phyloP scores from a whole-genome alignment of 768 basidiomycete species.

The Phlebiopsis gigantea region DNA sequence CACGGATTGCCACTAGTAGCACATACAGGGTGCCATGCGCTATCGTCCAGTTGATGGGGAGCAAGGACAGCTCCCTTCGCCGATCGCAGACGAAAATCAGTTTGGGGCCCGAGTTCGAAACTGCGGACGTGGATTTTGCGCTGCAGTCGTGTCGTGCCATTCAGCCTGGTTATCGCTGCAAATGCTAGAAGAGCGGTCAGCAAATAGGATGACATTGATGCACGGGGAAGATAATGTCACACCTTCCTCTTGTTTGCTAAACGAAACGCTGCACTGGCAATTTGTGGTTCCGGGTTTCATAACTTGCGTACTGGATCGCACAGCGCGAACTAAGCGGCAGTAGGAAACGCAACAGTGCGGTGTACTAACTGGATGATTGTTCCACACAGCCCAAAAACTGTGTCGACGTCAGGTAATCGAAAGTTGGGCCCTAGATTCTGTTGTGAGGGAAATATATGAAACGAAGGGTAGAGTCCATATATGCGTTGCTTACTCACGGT shows the following conservation, averaged over 20 bases:
- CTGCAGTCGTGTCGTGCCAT: background rate
- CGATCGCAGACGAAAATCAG: background rate
- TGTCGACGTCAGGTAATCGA: background rate
- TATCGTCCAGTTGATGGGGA: background rate
- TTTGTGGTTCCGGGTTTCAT: background rate
- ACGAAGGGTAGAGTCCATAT: too few species aligned
- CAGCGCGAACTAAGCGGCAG: background rate
- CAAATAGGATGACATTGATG: background rate
- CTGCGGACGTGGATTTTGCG: background rate
- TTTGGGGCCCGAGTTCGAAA: background rate
- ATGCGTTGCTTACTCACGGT: slow-evolving; percentile 3
- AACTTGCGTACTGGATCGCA: background rate
- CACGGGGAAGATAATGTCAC: background rate
- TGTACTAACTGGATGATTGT: background rate
- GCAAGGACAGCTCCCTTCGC: background rate
- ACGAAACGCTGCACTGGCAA: background rate
- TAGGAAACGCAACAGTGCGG: background rate
- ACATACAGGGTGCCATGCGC: background rate
- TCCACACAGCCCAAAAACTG: background rate
- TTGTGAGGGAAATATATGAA: background rate
- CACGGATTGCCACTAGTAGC: background rate
- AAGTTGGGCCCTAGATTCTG: background rate
- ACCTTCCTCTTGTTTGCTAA: background rate
- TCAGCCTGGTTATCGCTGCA: background rate
- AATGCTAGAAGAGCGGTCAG: background rate